Base-by-base conservation (phyloP, 169 alveolate genomes). In the Eimeria praecox region DNA sequence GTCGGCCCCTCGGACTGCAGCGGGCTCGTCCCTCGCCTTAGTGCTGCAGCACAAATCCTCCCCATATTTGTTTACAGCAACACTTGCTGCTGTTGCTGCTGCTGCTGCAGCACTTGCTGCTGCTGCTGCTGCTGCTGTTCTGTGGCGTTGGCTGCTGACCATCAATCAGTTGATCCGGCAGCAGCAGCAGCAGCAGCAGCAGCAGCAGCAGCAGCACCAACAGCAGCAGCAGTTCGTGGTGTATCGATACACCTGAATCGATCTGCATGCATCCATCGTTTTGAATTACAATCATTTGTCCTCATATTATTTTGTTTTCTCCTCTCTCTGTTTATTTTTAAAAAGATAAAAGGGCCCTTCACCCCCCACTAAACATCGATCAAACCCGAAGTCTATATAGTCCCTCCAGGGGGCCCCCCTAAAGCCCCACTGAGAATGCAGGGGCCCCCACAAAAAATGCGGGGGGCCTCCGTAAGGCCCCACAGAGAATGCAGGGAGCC, bases 1-100 rank as follows among this genome's bases (percentile, higher is more conserved):
- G 87, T 35, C 87, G 87, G 24, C 87, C 87, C 40, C 46, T 77
- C 9, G 87, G 87, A 35, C 62, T 77, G 59, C 87, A 77, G 87
- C 87, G 87, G 16, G 42, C 64, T 77, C 87, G 87, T 46, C 87
- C 87, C 27, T 77, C 87, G 1, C 87, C 87, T 27, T 77, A 77
- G 30, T 40, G 62, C 87, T 77, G 87, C 59, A 44, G 64, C 82
- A 9, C 49, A n/a, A 27, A 3, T 52, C 62, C 40, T 66, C 78
- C n/a, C n/a, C n/a, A n/a, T n/a, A 24, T 3, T 66, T 3, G 18
- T 10, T 66, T 27, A 1, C 12, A 20, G 78, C 78, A 2, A 8
- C 38, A 24, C 38, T 27, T 27, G 78, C 82, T 30, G 82, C 82
- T 2, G 82, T 18, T 71, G 82, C 24, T 71, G 82, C 24, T 27